phyloP scores from a whole-genome alignment of 192 early-diverging fungal species.

The Coemansia biformis region DNA sequence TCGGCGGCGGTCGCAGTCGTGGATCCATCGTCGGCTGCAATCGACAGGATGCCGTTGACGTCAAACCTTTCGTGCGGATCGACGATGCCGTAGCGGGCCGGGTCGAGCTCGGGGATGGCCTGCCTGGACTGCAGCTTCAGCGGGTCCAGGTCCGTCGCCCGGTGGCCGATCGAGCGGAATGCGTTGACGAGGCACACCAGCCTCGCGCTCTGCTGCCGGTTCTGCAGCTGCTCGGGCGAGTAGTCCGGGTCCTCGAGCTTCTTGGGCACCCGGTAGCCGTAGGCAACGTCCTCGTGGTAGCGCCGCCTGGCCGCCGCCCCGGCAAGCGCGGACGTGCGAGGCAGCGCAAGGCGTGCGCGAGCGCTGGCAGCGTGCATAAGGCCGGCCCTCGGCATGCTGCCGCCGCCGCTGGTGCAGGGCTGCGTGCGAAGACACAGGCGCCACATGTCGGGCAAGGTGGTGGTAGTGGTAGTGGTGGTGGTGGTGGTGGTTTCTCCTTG shows the following conservation, averaged over 20 bases:
- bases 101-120: constrained; percentile 68
- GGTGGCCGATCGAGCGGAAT: constrained; percentile 77
- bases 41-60: constrained; percentile 67
- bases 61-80: constrained; percentile 55
- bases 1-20: constrained; percentile 57
- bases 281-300: constrained; percentile 80
- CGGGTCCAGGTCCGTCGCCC: constrained; percentile 81
- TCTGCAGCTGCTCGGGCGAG: constrained; percentile 69
- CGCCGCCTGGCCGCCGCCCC: constrained; percentile 7
- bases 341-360: background rate
- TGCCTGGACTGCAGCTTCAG: constrained; percentile 57
- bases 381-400: no score
- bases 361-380: no score
- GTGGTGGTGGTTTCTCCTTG: no score
- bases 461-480: no score
- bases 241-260: constrained; percentile 70
- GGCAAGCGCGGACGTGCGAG: background rate
- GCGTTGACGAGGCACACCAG: constrained; percentile 78
- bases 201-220: constrained; percentile 78
- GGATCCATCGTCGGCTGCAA: constrained; percentile 52
- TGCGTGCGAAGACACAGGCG: background rate
- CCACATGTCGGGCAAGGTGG: no score
- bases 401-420: background rate
- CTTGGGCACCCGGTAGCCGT: constrained; percentile 82
- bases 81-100: constrained; percentile 74